Percentiles rank a stretch among this genome's conserved stretches.
phyloP scores from a whole-genome alignment of 192 early-diverging fungal genomes.

The Backusella luteola region DNA sequence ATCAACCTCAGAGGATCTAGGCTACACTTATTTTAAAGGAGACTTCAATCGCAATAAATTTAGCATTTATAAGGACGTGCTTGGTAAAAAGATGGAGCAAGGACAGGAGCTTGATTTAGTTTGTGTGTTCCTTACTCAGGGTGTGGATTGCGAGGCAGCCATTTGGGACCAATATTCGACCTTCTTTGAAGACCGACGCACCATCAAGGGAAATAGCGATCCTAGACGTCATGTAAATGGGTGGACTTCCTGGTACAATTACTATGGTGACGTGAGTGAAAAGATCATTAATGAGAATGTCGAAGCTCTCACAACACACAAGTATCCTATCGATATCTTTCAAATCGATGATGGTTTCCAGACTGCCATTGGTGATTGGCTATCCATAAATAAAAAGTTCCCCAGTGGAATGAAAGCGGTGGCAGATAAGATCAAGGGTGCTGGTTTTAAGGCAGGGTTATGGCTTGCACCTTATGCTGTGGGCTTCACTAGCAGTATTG shows the following conservation, averaged over 20 bases:
- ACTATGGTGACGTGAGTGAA: slow-evolving; percentile 51
- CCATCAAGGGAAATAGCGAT: slow-evolving; percentile 15
- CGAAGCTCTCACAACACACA: slow-evolving; percentile 12
- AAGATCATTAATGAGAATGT: slow-evolving; percentile 40
- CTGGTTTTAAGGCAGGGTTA: slow-evolving; percentile 41
- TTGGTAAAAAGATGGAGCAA: slow-evolving; percentile 35
- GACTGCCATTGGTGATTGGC: slow-evolving; percentile 51
- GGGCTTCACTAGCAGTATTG: slow-evolving; percentile 36
- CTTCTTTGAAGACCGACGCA: slow-evolving; percentile 26
- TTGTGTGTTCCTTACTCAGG: slow-evolving; percentile 22
- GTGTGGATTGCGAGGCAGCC: slow-evolving; percentile 22
- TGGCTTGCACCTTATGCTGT: slow-evolving; percentile 53
- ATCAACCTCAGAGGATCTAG: slow-evolving; percentile 41
- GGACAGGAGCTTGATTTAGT: slow-evolving; percentile 4
- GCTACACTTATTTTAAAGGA: slow-evolving; percentile 50
- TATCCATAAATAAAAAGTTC: slow-evolving; percentile 42
- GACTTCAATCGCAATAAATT: slow-evolving; percentile 34
- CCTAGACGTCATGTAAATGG: slow-evolving; percentile 38
- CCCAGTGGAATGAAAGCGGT: slow-evolving; percentile 44
- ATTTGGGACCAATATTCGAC: slow-evolving; percentile 36
- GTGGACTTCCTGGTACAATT: slow-evolving; percentile 54
- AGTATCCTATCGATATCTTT: slow-evolving; percentile 49
- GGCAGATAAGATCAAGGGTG: slow-evolving; percentile 31
- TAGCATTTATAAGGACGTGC: slow-evolving; percentile 42
- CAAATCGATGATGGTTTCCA: slow-evolving; percentile 55